Evolutionary conservation across 2,329 filamentous ascomycete genomes (phyloP).

Genomic region (Arthroderma sp.): DNA sequence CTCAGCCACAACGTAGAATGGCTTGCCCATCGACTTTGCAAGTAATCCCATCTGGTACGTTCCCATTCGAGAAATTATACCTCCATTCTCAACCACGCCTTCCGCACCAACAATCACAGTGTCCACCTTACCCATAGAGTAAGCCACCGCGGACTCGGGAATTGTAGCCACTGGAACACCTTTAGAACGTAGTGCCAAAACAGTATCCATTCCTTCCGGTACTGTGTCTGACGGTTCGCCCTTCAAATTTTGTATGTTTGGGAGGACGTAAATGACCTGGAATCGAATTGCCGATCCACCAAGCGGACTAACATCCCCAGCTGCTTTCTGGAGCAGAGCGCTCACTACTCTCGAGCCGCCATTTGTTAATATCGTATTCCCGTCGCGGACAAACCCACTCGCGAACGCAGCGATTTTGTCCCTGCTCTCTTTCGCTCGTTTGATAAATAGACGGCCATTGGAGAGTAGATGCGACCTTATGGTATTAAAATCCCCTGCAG

Average conservation of each 20-base stretch:
- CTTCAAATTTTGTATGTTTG: slow-evolving; percentile 19
- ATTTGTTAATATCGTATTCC: slow-evolving; percentile 73
- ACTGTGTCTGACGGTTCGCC: slow-evolving; percentile 21
- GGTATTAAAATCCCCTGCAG: slow-evolving; percentile 60
- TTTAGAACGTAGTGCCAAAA: slow-evolving; percentile 54
- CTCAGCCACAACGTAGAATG: slow-evolving; percentile 84
- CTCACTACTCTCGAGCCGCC: slow-evolving; percentile 78
- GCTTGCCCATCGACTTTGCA: slow-evolving; percentile 57
- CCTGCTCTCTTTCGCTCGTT: slow-evolving; percentile 70
- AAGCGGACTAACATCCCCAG: slow-evolving; percentile 44
- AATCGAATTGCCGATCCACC: slow-evolving; percentile 52
- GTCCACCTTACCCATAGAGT: slow-evolving; percentile 62
- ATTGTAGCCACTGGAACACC: slow-evolving; percentile 78
- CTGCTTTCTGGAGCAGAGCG: slow-evolving; percentile 60
- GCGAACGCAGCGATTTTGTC: slow-evolving; percentile 72
- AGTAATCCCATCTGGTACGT: slow-evolving; percentile 75
- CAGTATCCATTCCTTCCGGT: slow-evolving; percentile 56
- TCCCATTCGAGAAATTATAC: slow-evolving; percentile 78
- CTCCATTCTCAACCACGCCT: slow-evolving; percentile 86
- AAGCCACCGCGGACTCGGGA: slow-evolving; percentile 60
- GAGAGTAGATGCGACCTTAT: slow-evolving; percentile 71
- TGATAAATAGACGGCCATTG: slow-evolving; percentile 77
- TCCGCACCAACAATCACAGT: slow-evolving; percentile 57
- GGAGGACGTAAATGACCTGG: slow-evolving; percentile 65
- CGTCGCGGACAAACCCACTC: slow-evolving; percentile 63